A percentile compares a stretch with the other conserved stretches of the same genome.
phyloP scores from a whole-genome alignment of 2,329 filamentous ascomycete species.

The Thermothelomyces thermophilus region DNA sequence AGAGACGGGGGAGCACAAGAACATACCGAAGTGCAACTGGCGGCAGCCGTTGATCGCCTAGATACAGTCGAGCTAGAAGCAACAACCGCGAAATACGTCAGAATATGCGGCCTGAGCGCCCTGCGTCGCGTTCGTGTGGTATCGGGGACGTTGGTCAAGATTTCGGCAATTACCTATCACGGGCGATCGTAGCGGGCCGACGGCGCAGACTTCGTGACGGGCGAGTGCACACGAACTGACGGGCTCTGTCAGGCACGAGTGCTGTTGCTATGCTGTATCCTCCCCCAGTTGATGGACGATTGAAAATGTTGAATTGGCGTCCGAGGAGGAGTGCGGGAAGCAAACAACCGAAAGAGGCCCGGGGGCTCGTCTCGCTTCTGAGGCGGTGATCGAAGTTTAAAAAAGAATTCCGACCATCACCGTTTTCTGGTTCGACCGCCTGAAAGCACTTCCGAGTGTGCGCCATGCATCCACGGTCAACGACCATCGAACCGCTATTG shows the following conservation, averaged over 20 bases:
- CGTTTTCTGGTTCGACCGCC: conserved; percentile 11
- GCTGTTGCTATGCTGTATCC: not conserved
- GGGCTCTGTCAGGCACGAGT: not conserved
- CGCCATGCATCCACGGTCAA: not conserved
- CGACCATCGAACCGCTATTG: not conserved
- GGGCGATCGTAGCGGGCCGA: not conserved
- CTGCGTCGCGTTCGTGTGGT: not conserved
- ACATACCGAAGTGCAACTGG: not conserved
- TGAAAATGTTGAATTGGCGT: conserved; percentile 24
- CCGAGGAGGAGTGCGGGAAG: not conserved
- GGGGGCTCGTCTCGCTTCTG: conserved; percentile 5
- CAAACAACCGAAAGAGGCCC: conserved; percentile 3
- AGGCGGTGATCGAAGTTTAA: conserved; percentile 20
- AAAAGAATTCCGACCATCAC: conserved; percentile 17
- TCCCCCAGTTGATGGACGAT: not conserved
- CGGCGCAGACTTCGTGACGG: not conserved
- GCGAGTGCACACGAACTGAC: not conserved
- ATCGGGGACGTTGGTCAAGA: not conserved
- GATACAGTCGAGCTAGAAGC: not conserved
- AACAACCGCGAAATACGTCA: not conserved
- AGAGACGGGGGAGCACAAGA: not conserved
- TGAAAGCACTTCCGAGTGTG: not conserved
- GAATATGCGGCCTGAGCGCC: not conserved
- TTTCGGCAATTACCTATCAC: not conserved
- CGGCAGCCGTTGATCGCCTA: not conserved